Percentiles rank a stretch among this genome's conserved stretches.
These are phyloP conservation scores for Laguncularia racemosa DNA, from an alignment of 345 rosid species.

Conservation along the genomic window DNA sequence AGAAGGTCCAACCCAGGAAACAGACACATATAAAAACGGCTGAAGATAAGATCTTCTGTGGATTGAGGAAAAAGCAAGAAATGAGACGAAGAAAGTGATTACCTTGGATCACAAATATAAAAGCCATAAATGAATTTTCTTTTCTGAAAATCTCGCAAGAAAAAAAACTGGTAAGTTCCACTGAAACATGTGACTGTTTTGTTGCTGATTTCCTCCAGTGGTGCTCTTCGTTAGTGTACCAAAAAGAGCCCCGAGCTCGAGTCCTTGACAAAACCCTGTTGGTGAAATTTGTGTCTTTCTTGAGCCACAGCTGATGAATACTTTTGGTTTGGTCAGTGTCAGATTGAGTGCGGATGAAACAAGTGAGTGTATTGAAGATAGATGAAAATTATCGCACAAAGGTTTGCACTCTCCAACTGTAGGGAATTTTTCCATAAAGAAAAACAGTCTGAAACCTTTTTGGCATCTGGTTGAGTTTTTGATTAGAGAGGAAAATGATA, in stretches of 20 bases:
- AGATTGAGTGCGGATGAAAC: too few relatives aligned
- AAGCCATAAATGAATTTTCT: conserved; percentile 25
- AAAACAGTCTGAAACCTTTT: too few relatives aligned
- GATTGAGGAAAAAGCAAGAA: conserved; percentile 20
- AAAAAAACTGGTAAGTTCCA: conserved; percentile 27
- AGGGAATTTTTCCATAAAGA: too few relatives aligned
- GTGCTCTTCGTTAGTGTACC: conserved; percentile 7
- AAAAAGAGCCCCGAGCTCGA: background rate
- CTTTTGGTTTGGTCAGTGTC: background rate
- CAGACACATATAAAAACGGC: conserved; percentile 31
- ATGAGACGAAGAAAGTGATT: conserved; percentile 36
- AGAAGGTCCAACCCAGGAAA: conserved; percentile 23
- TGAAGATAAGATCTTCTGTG: conserved; percentile 19
- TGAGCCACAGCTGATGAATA: conserved; percentile 29
- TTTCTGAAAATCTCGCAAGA: conserved; percentile 40
- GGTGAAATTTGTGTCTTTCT: background rate
- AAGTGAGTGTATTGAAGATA: conserved; percentile 9
- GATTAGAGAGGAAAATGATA: too few relatives aligned
- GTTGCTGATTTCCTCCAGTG: background rate
- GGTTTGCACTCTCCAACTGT: too few relatives aligned
- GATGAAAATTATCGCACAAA: background rate
- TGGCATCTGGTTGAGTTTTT: too few relatives aligned
- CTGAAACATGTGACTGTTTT: background rate
- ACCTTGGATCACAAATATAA: conserved; percentile 12
- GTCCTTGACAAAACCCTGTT: conserved; percentile 18